Evolutionary conservation across 2,329 filamentous ascomycete genomes (phyloP).

Genomic region (Paecilomyces sp.): DNA sequence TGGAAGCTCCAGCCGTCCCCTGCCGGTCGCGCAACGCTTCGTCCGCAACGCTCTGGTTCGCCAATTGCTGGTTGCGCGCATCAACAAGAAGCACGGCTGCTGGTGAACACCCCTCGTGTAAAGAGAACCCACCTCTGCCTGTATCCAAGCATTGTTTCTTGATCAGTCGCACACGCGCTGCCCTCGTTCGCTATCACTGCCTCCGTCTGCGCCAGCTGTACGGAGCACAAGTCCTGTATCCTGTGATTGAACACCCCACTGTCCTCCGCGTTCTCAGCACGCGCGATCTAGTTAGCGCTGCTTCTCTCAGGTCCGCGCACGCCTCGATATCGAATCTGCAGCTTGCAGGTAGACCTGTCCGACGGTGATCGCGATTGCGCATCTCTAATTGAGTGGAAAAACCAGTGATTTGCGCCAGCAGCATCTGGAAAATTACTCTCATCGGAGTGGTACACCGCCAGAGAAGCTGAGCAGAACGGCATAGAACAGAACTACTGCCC

Average conservation of each 20-base stretch:
- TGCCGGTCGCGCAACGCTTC: neutral
- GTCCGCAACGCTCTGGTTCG: conserved; percentile 25
- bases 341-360: conserved; percentile 10
- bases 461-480: conserved; percentile 17
- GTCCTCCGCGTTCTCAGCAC: neutral
- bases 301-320: conserved; percentile 12
- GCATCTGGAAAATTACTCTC: conserved; percentile 9
- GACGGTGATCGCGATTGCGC: conserved; percentile 5
- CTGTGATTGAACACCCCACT: conserved; percentile 1
- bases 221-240: neutral
- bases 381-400: neutral
- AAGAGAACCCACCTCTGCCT: neutral
- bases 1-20: conserved; percentile 1
- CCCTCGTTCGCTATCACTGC: neutral
- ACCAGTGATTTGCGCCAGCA: conserved; percentile 11
- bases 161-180: neutral
- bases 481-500: conserved; percentile 18
- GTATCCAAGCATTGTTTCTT: neutral
- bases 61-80: conserved; percentile 26
- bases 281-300: neutral
- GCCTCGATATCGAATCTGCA: conserved; percentile 15
- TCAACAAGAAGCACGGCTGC: neutral
- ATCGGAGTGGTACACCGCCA: conserved; percentile 10
- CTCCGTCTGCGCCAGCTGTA: neutral
- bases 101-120: neutral